Base-by-base conservation (phyloP, 1,284 basidiomycete genomes). In the Prillingera fragicola region DNA sequence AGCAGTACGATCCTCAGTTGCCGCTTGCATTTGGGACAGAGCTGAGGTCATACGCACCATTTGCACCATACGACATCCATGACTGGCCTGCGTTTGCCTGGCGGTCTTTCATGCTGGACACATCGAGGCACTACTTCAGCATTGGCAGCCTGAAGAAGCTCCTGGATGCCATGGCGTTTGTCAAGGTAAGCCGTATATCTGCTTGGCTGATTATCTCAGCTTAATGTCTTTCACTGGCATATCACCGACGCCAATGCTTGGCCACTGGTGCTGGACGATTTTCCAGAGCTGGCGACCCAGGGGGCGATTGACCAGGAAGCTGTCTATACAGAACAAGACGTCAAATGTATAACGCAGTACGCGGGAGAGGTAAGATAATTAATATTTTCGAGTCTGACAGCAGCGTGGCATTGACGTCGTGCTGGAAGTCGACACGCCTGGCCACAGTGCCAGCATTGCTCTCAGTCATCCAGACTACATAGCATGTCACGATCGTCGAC, bases 81-180 rank as follows among this genome's bases (percentile, higher is more conserved):
- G 75, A 77, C 51, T 46, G 52, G 17, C 73, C 75, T 0, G 67
- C 67, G 0, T 75, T 74, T 45, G 62, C 69, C 56, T 62, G 63
- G 63, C 42, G 90, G 19, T 87, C 87, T 3, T 75, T 94, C 40
- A 78, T 85, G 74, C 76, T 95, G 9, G 90, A 95, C 58, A 92
- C 84, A 0, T 69, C 82, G 22, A 38, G 45, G 23, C 39, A 46
- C 39, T 46, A 32, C 29, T 46, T 46, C 35, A n/a, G 23, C 18
- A 32, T 41, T 23, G 21, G 22, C 2, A 14, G 12, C 13, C 35
- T 46, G 18, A 5, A n/a, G 21, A 23, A 56, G 54, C 84, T 83
- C 7, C 66, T 95, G 15, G 84, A 90, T 54, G 81, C 84, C 1
- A 90, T 91, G 87, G 82, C 82, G 49, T 81, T 80, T 78, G 84